Conservation (phyloP, 2,329 filamentous ascomycete species). For the Blastomyces emzantsi region DNA sequence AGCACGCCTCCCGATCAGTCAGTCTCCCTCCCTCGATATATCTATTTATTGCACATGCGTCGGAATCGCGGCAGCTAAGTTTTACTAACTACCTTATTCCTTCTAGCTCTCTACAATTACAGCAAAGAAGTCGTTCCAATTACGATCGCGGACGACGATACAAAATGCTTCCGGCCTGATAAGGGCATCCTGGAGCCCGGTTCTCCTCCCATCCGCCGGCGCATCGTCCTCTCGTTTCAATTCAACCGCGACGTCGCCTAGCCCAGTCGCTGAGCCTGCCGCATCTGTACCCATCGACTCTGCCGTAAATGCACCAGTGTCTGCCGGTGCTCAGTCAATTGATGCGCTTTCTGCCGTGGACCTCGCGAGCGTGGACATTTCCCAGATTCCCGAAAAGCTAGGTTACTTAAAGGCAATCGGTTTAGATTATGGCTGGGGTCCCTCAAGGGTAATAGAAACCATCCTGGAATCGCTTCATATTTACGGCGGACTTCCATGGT, state of each 20-base stretch:
- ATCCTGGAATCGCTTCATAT: conserved; percentile 75
- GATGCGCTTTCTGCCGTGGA: conserved; percentile 17
- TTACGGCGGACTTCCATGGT: conserved; percentile 69
- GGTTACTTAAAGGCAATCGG: conserved; percentile 78
- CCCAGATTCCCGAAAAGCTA: conserved; percentile 61
- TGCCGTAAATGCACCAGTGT: conserved; percentile 15
- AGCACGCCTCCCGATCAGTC: conserved; percentile 31
- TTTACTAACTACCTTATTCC: background rate
- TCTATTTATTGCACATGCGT: background rate
- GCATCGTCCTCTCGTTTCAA: conserved; percentile 31
- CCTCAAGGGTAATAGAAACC: conserved; percentile 65
- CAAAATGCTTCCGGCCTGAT: conserved; percentile 5
- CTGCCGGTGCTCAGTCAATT: conserved; percentile 12
- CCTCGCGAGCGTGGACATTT: conserved; percentile 28
- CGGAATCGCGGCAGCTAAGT: background rate
- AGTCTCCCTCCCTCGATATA: conserved; percentile 16
- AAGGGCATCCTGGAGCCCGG: conserved; percentile 1
- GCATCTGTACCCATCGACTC: conserved; percentile 14
- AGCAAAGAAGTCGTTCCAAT: conserved; percentile 8
- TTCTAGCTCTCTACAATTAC: conserved; percentile 17
- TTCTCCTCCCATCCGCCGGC: conserved; percentile 2
- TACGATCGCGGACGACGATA: conserved; percentile 2
- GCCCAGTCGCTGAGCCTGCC: conserved; percentile 18
- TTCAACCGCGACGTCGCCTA: conserved; percentile 20
- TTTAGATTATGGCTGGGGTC: conserved; percentile 78